These are phyloP conservation scores for Fusarium sarcochroum DNA, from an alignment of 2,329 filamentous ascomycete genomes.

Conservation along the genomic window DNA sequence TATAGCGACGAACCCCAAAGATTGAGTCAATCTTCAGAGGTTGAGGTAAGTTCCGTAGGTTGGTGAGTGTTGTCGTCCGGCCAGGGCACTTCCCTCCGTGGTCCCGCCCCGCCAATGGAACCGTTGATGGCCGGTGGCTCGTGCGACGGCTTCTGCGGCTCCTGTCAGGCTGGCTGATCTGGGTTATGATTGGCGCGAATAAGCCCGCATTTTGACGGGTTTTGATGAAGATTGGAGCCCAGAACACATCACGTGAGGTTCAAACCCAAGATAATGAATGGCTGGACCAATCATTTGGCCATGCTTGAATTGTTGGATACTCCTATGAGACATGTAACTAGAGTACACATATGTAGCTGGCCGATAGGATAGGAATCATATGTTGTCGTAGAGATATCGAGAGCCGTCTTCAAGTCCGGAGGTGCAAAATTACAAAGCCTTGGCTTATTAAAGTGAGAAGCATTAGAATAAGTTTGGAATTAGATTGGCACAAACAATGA, in stretches of 20 bases:
- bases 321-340: not conserved
- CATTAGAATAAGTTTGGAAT: constrained; percentile 4
- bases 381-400: not conserved
- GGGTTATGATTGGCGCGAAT: constrained; percentile 40
- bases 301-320: not conserved
- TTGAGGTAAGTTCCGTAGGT: constrained; percentile 21
- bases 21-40: constrained; percentile 37
- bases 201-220: constrained; percentile 11
- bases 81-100: constrained; percentile 35
- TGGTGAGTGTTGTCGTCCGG: constrained; percentile 34
- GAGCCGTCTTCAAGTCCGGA: not conserved
- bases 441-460: not conserved
- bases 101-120: constrained; percentile 39
- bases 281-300: too few species aligned
- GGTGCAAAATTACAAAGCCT: not conserved
- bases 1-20: constrained; percentile 24
- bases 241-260: constrained; percentile 28
- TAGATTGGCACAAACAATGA: constrained; percentile 29
- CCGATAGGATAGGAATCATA: not conserved
- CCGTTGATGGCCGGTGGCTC: constrained; percentile 27
- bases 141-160: constrained; percentile 42
- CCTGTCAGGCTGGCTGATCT: constrained; percentile 22
- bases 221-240: constrained; percentile 5
- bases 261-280: not conserved
- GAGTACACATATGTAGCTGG: not conserved